phyloP scores from a whole-genome alignment of 495 filamentous ascomycete species.

The Penicillium roqueforti region DNA sequence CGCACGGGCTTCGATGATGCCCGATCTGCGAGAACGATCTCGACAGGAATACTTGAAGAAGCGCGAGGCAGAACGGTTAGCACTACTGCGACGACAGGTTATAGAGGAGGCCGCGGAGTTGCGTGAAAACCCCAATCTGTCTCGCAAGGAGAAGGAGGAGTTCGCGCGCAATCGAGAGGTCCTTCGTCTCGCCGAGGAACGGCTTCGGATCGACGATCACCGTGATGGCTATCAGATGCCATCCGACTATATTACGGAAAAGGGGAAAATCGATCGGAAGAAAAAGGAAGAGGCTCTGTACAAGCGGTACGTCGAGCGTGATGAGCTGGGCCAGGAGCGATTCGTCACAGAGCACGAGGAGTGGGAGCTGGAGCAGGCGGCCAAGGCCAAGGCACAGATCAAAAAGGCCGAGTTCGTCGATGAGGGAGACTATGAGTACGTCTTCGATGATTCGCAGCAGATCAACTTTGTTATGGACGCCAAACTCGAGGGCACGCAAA shows the following conservation, averaged over 20 bases:
- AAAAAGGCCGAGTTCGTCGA: constrained; percentile 68
- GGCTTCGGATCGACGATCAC: constrained; percentile 83
- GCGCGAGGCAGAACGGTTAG: constrained; percentile 78
- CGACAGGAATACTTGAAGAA: constrained; percentile 93
- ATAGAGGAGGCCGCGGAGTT: constrained; percentile 82
- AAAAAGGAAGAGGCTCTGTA: constrained; percentile 89
- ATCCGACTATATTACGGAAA: constrained; percentile 90
- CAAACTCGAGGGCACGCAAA: constrained; percentile 60
- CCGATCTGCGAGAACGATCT: constrained; percentile 74
- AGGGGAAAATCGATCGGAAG: constrained; percentile 84
- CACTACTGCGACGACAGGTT: constrained; percentile 85
- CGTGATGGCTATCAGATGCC: constrained; percentile 92
- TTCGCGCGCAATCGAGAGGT: constrained; percentile 88
- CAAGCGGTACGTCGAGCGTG: constrained; percentile 83
- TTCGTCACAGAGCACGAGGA: constrained; percentile 94
- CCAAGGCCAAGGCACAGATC: constrained; percentile 87
- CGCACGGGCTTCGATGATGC: constrained; percentile 60
- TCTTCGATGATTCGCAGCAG: constrained; percentile 84
- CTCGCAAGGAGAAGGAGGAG: constrained; percentile 77
- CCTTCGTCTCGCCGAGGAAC: constrained; percentile 81
- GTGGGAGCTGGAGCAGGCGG: constrained; percentile 88
- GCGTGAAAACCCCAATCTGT: constrained; percentile 68
- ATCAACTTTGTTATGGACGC: constrained; percentile 83
- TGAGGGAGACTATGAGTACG: constrained; percentile 87
- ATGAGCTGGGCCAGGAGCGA: constrained; percentile 82